These are phyloP conservation scores for Euphorbia tirucalli DNA, from an alignment of 345 rosid genomes.

Conservation along the genomic window DNA sequence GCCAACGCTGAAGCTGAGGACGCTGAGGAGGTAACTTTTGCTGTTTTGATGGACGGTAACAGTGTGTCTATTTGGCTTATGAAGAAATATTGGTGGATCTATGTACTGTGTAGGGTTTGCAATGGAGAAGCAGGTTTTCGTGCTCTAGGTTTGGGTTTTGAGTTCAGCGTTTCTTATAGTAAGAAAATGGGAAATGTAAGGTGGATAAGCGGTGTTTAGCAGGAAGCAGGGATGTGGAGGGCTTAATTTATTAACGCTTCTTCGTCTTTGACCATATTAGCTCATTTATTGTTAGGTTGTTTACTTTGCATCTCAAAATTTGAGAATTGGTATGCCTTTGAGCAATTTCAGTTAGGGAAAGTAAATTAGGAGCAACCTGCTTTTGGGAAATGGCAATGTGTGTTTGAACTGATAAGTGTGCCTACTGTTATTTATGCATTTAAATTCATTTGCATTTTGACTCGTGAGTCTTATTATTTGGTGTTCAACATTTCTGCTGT, in stretches of 20 bases:
- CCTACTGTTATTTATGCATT: no score
- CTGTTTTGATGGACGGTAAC: background rate
- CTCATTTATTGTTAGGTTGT: background rate
- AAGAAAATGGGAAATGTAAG: background rate
- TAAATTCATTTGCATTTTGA: background rate
- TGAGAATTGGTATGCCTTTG: background rate
- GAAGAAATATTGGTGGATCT: conserved; percentile 13
- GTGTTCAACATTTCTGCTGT: background rate
- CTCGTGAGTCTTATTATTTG: background rate
- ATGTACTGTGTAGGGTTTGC: no score
- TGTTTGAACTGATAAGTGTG: no score
- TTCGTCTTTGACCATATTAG: no score
- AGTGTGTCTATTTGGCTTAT: no score
- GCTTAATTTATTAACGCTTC: no score
- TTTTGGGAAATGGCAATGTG: no score
- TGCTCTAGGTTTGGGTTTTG: background rate
- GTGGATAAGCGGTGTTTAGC: background rate
- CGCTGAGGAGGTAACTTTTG: conserved; percentile 47
- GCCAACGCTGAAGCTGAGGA: conserved; percentile 22
- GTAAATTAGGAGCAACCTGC: no score
- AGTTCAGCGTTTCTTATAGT: background rate
- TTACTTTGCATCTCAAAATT: background rate
- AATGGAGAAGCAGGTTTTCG: background rate
- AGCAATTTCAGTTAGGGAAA: background rate
- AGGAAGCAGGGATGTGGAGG: background rate